Base-by-base conservation (phyloP, 352 stramenopile species). In the Pythium biforme region DNA sequence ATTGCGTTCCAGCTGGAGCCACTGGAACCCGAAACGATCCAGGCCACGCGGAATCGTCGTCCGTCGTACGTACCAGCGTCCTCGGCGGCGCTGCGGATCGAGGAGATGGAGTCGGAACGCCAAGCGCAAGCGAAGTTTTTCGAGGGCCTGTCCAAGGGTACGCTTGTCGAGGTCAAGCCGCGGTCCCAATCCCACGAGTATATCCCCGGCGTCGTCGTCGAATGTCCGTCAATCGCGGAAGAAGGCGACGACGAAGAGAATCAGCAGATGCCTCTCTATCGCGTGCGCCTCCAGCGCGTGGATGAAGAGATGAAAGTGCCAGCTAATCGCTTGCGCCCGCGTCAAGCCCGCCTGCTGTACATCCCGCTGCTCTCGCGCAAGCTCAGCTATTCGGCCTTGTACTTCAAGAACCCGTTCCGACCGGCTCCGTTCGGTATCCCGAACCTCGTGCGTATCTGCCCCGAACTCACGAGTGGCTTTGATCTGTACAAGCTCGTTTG, bases 341-440 rank as follows among this genome's bases (percentile, higher is more conserved):
- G 87, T 0, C 83, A 91, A 67, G 74, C 87, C 19, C 76, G 83
- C 23, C 55, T 95, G 46, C 68, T 94, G 25, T 92, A 94, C 59
- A 86, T 92, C 19, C 85, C 81, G 27, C 63, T 95, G 49, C 67
- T 95, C 49, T 92, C 80, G 34, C 83, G 87, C 40, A 95, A 95
- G 59, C 73, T 95, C 51, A 92, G 82, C 43, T 95, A 95, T 68
- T 94, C 85, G 31, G 83, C 85, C 7, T 72, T 94, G 52, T 95
- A 95, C 57, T 95, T 92, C 55, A 95, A 95, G 64, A 95, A 95
- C 55, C 87, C 87, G 15, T 95, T 95, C 72, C 81, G 85, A 0
- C 87, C 87, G 2, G 79, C 88, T 26, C 85, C 87, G n/a, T 95
- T 95, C 46, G 83, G 87, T 0, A 83, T 81, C n/a, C 86, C 87